Evolutionary conservation across 2,329 filamentous ascomycete species (phyloP).

Genomic region (Aspergillus ibericus): DNA sequence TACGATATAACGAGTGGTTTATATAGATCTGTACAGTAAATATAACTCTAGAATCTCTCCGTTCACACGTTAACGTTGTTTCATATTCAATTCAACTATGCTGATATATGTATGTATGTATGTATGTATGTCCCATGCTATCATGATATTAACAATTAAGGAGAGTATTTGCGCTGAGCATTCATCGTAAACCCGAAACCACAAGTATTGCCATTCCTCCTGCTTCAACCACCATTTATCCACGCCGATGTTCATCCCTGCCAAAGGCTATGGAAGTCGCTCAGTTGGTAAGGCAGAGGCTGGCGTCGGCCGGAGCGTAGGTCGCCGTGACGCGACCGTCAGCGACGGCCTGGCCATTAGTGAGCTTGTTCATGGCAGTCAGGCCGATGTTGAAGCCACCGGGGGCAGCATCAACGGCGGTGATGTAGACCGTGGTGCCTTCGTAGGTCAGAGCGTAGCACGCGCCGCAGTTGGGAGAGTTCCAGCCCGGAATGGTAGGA

Average conservation of each 20-base stretch:
- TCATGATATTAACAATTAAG: not conserved
- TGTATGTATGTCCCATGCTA: not conserved
- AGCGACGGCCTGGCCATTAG: slow-evolving; percentile 45
- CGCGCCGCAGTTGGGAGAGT: slow-evolving; percentile 51
- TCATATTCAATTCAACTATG: not conserved
- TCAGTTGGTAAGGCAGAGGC: slow-evolving; percentile 11
- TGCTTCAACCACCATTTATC: not conserved
- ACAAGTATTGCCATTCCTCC: not conserved
- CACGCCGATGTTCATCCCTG: too few relatives aligned
- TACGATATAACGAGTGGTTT: not conserved
- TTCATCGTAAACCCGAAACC: not conserved
- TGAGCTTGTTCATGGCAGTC: slow-evolving; percentile 51
- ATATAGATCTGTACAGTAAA: slow-evolving; percentile 10
- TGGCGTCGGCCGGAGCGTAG: slow-evolving; percentile 25
- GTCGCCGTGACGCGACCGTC: slow-evolving; percentile 44
- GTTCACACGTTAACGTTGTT: not conserved
- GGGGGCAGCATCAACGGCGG: slow-evolving; percentile 49
- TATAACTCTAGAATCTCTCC: not conserved
- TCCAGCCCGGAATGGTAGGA: slow-evolving; percentile 50
- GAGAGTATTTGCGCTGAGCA: not conserved
- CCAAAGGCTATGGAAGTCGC: not conserved
- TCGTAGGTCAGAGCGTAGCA: slow-evolving; percentile 54
- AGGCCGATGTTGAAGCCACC: slow-evolving; percentile 53
- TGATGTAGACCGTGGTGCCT: slow-evolving; percentile 46
- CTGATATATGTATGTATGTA: not conserved